Evolutionary conservation across 2,329 filamentous ascomycete genomes (phyloP), one percentile per base, ranked within the genome.

Genomic region (Xylaria sp.): DNA sequence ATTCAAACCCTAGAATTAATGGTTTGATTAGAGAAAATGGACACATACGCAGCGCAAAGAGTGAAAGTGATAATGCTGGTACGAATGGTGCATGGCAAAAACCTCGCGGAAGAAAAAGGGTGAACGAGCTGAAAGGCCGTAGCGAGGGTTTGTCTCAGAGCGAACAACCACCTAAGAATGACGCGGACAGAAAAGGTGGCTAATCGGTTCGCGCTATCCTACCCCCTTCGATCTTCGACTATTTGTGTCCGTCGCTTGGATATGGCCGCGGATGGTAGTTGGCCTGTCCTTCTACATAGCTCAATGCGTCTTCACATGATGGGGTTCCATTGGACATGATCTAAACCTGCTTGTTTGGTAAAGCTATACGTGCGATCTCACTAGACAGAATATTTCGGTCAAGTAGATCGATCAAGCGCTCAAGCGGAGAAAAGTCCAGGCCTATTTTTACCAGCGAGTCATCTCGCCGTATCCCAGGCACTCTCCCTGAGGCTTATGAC

Each of bases 161-260:
- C 68, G 89, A 91, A 77, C 83, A 84, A 76, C 81, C 81, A 23
- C 89, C 89, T 2, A 88, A 85, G 78, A 84, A 89, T 63, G 86
- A 87, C 13, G 86, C 85, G 1, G 89, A 91, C 69, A 86, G 89
- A 68, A 91, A 90, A 74, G 89, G 89, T 1, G 89, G 89, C 58
- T 91, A 82, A 86, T 50, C 39, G 15, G 54, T 25, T 51, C 32
- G n/a, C 44, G n/a, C 54, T 63, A 60, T 51, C 60, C 50, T 54
- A n/a, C 25, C 59, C 28, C 44, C 34, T 63, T 65, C 70, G 25
- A 66, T 69, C 54, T 54, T 44, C 32, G 66, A 61, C 63, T 61
- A 63, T 54, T 52, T 58, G n/a, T 65, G 55, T 71, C 70, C 69
- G 58, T 63, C 73, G 75, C 69, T 77, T 77, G 77, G 74, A 78